Base-by-base conservation (phyloP, 768 basidiomycete genomes). In the Calocybe indica region DNA sequence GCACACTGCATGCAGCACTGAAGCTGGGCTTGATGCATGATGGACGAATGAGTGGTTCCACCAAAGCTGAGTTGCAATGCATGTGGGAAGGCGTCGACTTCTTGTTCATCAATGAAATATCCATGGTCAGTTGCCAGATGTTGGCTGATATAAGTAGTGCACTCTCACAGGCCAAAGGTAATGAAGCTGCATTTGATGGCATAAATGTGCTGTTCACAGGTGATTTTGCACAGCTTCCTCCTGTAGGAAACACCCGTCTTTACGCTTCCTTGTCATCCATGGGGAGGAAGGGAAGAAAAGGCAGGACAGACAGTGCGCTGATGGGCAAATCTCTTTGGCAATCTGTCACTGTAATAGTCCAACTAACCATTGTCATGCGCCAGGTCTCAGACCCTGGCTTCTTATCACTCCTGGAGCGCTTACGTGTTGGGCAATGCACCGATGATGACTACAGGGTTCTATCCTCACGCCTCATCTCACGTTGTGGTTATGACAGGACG, bases 191-290 rank as follows among this genome's bases (percentile, higher is more conserved):
- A 0, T 74, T 72, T 56, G 71, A 73, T 3, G 68, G 70, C 0
- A 57, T 74, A 0, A 73, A 67, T 39, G 49, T 74, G 1, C 68
- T 75, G 1, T 70, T 71, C 46, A 67, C 69, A 0, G 71, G 73
- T 1, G 71, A 75, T 46, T 74, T 76, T 48, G 60, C 62, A 0
- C 74, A 76, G 42, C 48, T 71, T 3, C 64, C 70, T 0, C 73
- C 73, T 7, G 61, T 75, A 0, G 51, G 55, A 0, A 52, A 65
- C 5, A 59, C 37, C 0, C 46, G 55, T 1, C 43, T 73, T 7
- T 66, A 55, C 34, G 41, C 55, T 0, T 38, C 41, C 2, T 29
- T 64, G 0, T 40, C 58, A 44, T 54, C 50, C 3, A 22, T 38
- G 11, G n/a, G n/a, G n/a, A n/a, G n/a, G n/a, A n/a, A 38, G 39